Evolutionary conservation across 108 stramenopile species (phyloP).

Genomic region (Pseudonitzschia delicatissima): DNA sequence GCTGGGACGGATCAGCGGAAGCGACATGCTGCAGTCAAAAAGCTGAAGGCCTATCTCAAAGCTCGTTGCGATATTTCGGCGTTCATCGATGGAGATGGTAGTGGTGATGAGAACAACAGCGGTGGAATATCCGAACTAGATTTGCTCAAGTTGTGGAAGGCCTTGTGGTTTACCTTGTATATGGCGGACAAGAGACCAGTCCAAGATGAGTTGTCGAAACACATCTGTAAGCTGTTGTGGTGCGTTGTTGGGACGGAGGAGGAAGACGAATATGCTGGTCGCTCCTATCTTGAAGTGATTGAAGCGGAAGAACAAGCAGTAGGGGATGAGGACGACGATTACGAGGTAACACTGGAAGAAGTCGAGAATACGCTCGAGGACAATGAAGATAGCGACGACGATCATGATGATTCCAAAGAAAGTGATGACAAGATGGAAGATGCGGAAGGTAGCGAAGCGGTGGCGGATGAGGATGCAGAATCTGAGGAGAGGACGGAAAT

Average conservation of each 20-base stretch:
- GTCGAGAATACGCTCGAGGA: slow-evolving; percentile 29
- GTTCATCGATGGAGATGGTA: slow-evolving; percentile 28
- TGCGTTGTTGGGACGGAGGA: slow-evolving; percentile 83
- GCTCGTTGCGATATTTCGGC: slow-evolving; percentile 52
- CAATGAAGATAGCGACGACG: slow-evolving; percentile 11
- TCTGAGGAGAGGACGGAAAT: slow-evolving; percentile 30
- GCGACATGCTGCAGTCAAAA: slow-evolving; percentile 70
- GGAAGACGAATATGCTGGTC: slow-evolving; percentile 84
- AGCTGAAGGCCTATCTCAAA: slow-evolving; percentile 61
- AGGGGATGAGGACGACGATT: slow-evolving; percentile 27
- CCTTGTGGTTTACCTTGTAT: slow-evolving; percentile 89
- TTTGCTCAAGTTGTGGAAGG: slow-evolving; percentile 91
- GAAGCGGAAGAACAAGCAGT: slow-evolving; percentile 35
- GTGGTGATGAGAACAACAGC: neutral
- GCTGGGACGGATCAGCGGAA: slow-evolving; percentile 69
- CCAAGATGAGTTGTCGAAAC: slow-evolving; percentile 81
- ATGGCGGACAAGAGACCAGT: slow-evolving; percentile 88
- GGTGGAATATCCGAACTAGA: slow-evolving; percentile 81
- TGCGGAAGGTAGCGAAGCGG: slow-evolving; percentile 4
- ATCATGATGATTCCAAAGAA: slow-evolving; percentile 14
- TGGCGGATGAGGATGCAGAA: slow-evolving; percentile 9
- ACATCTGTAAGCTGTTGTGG: slow-evolving; percentile 77
- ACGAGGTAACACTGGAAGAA: slow-evolving; percentile 38
- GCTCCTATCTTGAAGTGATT: slow-evolving; percentile 64
- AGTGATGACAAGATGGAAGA: slow-evolving; percentile 27